phyloP scores from a whole-genome alignment of 2,329 filamentous ascomycete genomes.

The Ustilaginoidea virens region DNA sequence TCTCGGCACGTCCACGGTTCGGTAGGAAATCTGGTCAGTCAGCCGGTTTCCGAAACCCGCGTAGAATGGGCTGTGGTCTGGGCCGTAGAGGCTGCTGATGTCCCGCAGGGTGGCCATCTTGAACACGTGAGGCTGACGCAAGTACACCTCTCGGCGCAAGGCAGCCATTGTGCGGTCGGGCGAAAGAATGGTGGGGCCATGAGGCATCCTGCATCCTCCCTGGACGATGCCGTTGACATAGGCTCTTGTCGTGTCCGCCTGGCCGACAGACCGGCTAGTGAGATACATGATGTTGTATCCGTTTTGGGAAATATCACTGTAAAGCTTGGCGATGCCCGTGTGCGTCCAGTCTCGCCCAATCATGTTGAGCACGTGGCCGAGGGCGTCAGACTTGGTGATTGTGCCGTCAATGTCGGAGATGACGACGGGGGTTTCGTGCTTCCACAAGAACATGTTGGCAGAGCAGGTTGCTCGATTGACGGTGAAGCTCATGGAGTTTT shows the following conservation, averaged over 20 bases:
- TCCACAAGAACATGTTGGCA: constrained; percentile 90
- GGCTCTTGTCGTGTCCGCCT: constrained; percentile 76
- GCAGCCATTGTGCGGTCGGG: constrained; percentile 93
- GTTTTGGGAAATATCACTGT: constrained; percentile 87
- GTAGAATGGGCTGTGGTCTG: constrained; percentile 72
- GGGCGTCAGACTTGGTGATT: constrained; percentile 91
- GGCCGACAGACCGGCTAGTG: constrained; percentile 83
- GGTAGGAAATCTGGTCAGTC: constrained; percentile 90
- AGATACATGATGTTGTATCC: constrained; percentile 99
- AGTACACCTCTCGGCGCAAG: constrained; percentile 77
- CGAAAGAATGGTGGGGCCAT: constrained; percentile 85
- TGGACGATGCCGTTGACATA: constrained; percentile 85
- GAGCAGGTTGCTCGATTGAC: constrained; percentile 89
- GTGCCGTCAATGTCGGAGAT: constrained; percentile 98
- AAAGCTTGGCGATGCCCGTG: constrained; percentile 88
- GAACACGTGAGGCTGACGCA: constrained; percentile 95
- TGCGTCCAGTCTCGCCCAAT: constrained; percentile 98
- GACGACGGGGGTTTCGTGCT: constrained; percentile 78
- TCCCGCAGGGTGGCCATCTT: constrained; percentile 98
- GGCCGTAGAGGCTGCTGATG: constrained; percentile 75
- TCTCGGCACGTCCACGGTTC: constrained; percentile 86
- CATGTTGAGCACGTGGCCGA: constrained; percentile 90
- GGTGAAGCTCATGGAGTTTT: constrained; percentile 89
- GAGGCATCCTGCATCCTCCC: constrained; percentile 71
- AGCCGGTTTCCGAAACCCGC: constrained; percentile 94